phyloP scores from a whole-genome alignment of 768 basidiomycete genomes.

The Mrakia blollopis region DNA sequence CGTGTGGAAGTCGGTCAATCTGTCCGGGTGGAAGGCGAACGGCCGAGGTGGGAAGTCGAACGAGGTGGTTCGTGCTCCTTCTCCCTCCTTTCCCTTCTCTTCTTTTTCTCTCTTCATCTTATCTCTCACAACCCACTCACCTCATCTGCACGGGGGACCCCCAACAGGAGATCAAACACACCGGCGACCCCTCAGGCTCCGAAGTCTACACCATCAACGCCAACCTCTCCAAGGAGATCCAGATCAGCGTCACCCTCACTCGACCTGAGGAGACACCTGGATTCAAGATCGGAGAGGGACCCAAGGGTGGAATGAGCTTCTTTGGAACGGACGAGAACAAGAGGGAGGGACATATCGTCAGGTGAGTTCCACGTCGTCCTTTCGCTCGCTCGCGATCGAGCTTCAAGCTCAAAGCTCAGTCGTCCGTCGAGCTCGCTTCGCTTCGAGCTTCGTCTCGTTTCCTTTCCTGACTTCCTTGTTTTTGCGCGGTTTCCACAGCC shows the following conservation, averaged over 20 bases:
- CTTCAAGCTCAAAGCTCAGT: neutral
- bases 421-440: neutral
- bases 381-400: neutral
- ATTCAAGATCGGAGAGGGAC: slow-evolving; percentile 84
- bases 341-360: slow-evolving; percentile 43
- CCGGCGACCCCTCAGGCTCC: slow-evolving; percentile 49
- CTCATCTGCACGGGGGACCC: neutral
- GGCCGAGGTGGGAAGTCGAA: slow-evolving; percentile 40
- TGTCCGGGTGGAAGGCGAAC: slow-evolving; percentile 37
- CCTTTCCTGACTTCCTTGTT: neutral
- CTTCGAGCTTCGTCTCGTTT: neutral
- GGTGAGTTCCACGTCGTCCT: slow-evolving; percentile 36
- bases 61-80: slow-evolving; percentile 45
- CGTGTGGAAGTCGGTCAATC: slow-evolving; percentile 82
- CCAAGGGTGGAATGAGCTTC: slow-evolving; percentile 82
- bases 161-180: slow-evolving; percentile 42
- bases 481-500: slow-evolving; percentile 41
- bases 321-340: slow-evolving; percentile 53
- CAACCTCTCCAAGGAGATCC: slow-evolving; percentile 69
- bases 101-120: slow-evolving; percentile 50
- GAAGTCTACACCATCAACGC: slow-evolving; percentile 76
- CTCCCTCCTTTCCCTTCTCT: slow-evolving; percentile 65
- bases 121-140: neutral
- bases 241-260: slow-evolving; percentile 67
- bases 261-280: slow-evolving; percentile 70